Conservation (phyloP, 2,329 filamentous ascomycete species). For the Myriangium duriaei region DNA sequence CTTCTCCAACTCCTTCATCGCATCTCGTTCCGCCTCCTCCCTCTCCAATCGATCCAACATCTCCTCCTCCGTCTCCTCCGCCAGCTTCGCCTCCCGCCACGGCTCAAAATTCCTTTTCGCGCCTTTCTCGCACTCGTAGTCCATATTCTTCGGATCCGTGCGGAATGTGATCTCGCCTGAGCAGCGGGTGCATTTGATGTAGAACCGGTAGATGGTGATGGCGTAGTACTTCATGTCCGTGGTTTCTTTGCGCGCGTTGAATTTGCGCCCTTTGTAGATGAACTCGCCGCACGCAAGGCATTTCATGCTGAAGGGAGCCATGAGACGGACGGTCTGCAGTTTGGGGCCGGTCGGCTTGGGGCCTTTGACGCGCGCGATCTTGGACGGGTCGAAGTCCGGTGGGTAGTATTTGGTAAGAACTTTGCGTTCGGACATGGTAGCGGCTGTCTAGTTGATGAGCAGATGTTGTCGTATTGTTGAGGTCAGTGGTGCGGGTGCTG, state of each 20-base stretch:
- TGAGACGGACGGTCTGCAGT: slow-evolving; percentile 75
- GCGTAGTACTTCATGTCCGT: slow-evolving; percentile 80
- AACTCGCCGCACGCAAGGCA: slow-evolving; percentile 62
- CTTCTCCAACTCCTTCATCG: slow-evolving; percentile 88
- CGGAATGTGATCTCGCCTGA: slow-evolving; percentile 80
- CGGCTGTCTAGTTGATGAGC: too few species aligned
- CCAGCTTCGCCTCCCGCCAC: slow-evolving; percentile 59
- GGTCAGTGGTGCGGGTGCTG: too few species aligned
- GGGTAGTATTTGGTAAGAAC: slow-evolving; percentile 57
- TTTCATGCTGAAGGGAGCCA: slow-evolving; percentile 77
- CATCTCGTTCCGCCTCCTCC: slow-evolving; percentile 70
- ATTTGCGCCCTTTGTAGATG: slow-evolving; percentile 87
- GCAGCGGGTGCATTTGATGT: slow-evolving; percentile 71
- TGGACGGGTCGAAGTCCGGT: slow-evolving; percentile 79
- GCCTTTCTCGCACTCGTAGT: slow-evolving; percentile 70
- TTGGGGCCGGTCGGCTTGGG: slow-evolving; percentile 65
- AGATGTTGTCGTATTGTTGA: too few species aligned
- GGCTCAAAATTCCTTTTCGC: slow-evolving; percentile 89
- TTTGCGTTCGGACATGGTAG: slow-evolving; percentile 73
- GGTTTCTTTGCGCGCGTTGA: slow-evolving; percentile 89
- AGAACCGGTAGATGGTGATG: slow-evolving; percentile 82
- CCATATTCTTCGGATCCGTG: slow-evolving; percentile 89
- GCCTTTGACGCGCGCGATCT: slow-evolving; percentile 54
- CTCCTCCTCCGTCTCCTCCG: slow-evolving; percentile 76
- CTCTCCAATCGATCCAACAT: slow-evolving; percentile 69